phyloP scores from a whole-genome alignment of 441 rosid species.

The Croton laevigatus region DNA sequence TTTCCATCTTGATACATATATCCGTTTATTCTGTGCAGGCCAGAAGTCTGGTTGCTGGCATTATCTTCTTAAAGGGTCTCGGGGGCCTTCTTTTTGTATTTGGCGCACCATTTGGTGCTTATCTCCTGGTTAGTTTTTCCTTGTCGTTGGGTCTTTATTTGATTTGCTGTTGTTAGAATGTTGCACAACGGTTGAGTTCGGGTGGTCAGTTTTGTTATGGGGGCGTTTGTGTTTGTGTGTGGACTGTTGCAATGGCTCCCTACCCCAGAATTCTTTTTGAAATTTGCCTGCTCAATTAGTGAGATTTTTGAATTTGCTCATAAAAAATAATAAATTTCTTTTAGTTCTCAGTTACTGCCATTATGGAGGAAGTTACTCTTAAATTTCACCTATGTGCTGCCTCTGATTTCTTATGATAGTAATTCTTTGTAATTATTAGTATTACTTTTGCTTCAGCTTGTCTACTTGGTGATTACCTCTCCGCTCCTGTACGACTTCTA shows the following conservation, averaged over 20 bases:
- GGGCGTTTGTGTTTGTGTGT: no score
- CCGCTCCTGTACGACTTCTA: conserved; percentile 53
- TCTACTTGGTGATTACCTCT: conserved; percentile 30
- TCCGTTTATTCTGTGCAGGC: conserved; percentile 28
- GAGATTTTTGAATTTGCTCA: no score
- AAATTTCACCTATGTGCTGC: background rate
- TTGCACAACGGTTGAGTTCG: background rate
- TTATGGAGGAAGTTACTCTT: background rate
- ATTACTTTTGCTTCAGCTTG: conserved; percentile 29
- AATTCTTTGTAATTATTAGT: no score
- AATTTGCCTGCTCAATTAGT: no score
- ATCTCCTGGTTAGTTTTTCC: conserved; percentile 41
- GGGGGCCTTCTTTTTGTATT: conserved; percentile 50
- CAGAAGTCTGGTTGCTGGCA: conserved; percentile 28
- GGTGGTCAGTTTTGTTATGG: no score
- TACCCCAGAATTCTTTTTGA: no score
- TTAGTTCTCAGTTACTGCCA: no score
- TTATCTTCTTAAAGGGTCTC: conserved; percentile 36
- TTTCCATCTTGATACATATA: background rate
- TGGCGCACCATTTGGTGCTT: conserved; percentile 43
- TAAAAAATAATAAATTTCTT: no score
- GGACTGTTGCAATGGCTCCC: no score
- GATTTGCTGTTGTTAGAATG: background rate
- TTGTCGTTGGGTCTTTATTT: background rate
- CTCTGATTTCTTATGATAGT: conserved; percentile 1